Base-by-base conservation (phyloP, 108 stramenopile species). In the Chaetoceros tenuissimus region DNA sequence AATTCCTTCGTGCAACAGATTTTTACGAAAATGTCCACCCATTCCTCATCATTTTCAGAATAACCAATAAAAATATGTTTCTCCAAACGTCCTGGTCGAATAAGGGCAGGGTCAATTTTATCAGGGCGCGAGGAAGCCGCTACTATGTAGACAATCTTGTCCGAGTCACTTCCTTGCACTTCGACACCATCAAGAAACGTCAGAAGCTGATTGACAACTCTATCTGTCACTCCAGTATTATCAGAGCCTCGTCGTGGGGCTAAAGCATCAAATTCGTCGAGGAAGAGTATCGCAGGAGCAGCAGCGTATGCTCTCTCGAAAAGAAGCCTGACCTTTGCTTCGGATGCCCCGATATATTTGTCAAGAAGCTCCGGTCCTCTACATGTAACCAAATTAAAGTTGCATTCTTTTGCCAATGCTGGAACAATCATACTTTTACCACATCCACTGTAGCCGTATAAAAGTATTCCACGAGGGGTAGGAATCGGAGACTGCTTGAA, bases 181-280 rank as follows among this genome's bases (percentile, higher is more conserved):
- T 95, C 94, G 10, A 95, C 91, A 8, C 98, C 98, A 72, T 98
- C 98, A 49, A 98, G 62, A 52, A 95, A 94, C 5, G 98, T 98
- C 0, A 98, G 81, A 16, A 98, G 81, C 69, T 98, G 98, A 63
- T 98, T 98, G 28, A 98, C 98, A 24, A 98, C 95, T 3, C 98
- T 70, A 65, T 98, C 98, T 1, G 96, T 97, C n/a, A 98, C 90
- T 25, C 98, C 98, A 24, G 94, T 96, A 48, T 87, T 75, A 57
- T 99, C 96, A 2, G 89, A 92, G 48, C 96, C 98, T 51, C 96
- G 79, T 24, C 82, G 80, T 23, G 96, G 95, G 20, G 94, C 96
- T 49, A 98, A 56, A 1, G 94, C 77, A 34, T 98, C 98, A 59
- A 98, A 81, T 59, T 98, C 96, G 51, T 98, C 98, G 28, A 98